phyloP scores from a whole-genome alignment of 805 yeast species.

The Wickerhamomyces sydowiorum region DNA sequence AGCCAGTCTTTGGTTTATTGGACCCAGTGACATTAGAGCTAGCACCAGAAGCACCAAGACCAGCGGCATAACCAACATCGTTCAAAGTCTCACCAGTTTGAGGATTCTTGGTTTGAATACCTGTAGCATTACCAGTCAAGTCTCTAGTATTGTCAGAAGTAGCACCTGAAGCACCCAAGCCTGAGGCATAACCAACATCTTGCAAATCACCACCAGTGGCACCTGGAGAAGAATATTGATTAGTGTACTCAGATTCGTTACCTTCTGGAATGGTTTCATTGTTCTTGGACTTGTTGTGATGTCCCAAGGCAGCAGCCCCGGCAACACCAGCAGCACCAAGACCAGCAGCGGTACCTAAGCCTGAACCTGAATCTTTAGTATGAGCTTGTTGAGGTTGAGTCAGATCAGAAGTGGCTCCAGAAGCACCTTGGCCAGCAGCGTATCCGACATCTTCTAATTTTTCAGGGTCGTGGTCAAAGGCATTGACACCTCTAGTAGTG shows the following conservation, averaged over 20 bases:
- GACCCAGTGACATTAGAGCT: constrained; percentile 4
- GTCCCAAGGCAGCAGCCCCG: background rate
- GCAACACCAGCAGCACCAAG: constrained; percentile 3
- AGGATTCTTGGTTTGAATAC: background rate
- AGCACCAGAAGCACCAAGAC: constrained; percentile 11
- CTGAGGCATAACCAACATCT: constrained; percentile 1
- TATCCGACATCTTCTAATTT: background rate
- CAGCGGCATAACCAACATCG: constrained; percentile 9
- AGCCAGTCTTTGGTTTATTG: background rate
- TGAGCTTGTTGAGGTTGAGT: background rate
- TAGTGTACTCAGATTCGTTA: background rate
- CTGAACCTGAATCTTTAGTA: background rate
- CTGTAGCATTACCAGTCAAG: background rate
- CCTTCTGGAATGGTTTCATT: background rate
- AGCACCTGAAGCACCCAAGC: constrained; percentile 1
- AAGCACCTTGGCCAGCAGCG: background rate
- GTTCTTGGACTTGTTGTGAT: background rate
- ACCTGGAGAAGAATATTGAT: background rate
- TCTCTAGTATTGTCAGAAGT: background rate
- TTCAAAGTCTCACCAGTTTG: constrained; percentile 4
- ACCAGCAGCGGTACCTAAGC: background rate
- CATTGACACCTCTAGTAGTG: background rate
- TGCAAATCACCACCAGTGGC: constrained; percentile 1
- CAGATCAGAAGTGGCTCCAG: background rate
- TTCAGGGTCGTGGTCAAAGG: background rate